Percentiles rank a stretch among this genome's conserved stretches.
Conservation (phyloP, 2,329 filamentous ascomycete species). For the Alternaria infectoria region DNA sequence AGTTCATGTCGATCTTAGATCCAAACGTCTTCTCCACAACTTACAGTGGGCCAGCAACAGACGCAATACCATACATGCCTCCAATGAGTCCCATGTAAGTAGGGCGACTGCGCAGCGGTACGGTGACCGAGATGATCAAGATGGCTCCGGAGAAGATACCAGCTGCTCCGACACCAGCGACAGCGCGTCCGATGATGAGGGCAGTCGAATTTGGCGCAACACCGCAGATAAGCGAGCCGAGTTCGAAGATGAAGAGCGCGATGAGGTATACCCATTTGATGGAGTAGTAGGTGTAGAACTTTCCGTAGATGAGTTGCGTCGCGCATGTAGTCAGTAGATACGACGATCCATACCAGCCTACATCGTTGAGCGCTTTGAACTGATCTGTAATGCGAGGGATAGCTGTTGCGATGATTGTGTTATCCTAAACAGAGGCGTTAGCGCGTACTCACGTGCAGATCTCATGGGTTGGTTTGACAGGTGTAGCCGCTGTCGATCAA, state of each 20-base stretch:
- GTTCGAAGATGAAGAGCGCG: constrained; percentile 57
- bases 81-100: constrained; percentile 58
- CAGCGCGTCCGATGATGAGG: constrained; percentile 59
- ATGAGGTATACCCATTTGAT: constrained; percentile 56
- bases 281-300: constrained; percentile 55
- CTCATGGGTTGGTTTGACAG: not conserved
- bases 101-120: constrained; percentile 55
- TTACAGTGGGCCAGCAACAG: constrained; percentile 55
- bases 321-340: constrained; percentile 53
- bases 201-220: constrained; percentile 57
- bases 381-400: constrained; percentile 58
- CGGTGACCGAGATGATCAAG: constrained; percentile 54
- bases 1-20: constrained; percentile 21
- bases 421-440: constrained; percentile 40
- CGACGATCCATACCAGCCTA: constrained; percentile 54
- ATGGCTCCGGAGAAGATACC: constrained; percentile 59
- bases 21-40: constrained; percentile 14
- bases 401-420: constrained; percentile 58
- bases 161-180: constrained; percentile 58
- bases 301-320: constrained; percentile 49
- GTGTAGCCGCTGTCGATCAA: constrained; percentile 1
- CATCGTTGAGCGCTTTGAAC: constrained; percentile 54
- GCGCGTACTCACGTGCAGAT: not conserved
- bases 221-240: constrained; percentile 60
- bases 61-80: constrained; percentile 57